Conservation (phyloP, 2,329 filamentous ascomycete species). For the Hirsutella minnesotensis region DNA sequence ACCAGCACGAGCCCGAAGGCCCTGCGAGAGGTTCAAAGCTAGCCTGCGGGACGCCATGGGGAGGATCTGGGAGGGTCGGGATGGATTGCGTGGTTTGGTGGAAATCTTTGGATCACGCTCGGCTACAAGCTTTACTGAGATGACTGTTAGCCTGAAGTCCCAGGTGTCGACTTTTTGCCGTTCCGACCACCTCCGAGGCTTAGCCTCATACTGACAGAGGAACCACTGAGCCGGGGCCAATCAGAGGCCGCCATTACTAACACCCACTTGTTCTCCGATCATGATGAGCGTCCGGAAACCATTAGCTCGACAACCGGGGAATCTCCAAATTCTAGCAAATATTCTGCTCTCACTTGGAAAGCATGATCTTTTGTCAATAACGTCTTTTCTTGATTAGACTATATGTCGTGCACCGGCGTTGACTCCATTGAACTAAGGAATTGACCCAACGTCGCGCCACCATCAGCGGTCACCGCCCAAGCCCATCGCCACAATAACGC, state of each 20-base stretch:
- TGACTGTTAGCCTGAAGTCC: conserved; percentile 29
- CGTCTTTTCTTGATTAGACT: too few relatives aligned
- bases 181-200: conserved; percentile 31
- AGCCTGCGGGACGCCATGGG: conserved; percentile 94
- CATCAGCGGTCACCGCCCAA: too few relatives aligned
- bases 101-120: conserved; percentile 33
- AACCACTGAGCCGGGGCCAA: conserved; percentile 17
- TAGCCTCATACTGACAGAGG: conserved; percentile 6
- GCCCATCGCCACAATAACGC: too few relatives aligned
- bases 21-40: conserved; percentile 85
- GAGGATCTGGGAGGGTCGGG: conserved; percentile 37
- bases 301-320: neutral
- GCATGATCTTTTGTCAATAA: too few relatives aligned
- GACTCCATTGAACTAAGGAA: too few relatives aligned
- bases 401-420: too few relatives aligned
- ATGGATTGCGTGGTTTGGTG: conserved; percentile 44
- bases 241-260: conserved; percentile 22
- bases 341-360: too few relatives aligned
- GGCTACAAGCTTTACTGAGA: conserved; percentile 33
- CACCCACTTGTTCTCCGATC: conserved; percentile 1
- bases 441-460: too few relatives aligned
- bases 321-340: too few relatives aligned
- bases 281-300: neutral
- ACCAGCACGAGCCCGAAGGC: conserved; percentile 77
- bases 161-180: conserved; percentile 23